Conservation (phyloP, 371 early-diverging fungal species). For the Mucor mucedo region DNA sequence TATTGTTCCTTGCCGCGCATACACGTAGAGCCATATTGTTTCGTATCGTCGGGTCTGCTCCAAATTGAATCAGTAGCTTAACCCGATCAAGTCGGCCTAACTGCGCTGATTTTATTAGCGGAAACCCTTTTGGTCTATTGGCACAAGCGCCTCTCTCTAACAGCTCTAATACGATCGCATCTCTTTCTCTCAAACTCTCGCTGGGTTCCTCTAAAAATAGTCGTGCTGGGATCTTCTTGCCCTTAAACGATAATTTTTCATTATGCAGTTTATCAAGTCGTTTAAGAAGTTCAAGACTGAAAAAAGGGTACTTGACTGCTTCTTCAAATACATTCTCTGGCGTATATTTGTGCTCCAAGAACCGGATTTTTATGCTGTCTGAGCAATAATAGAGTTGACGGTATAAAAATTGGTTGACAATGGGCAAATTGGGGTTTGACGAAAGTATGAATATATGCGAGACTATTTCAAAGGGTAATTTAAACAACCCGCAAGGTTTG, state of each 20-base stretch:
- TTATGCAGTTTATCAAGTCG: slow-evolving; percentile 28
- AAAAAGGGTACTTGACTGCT: slow-evolving; percentile 41
- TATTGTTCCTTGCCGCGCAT: slow-evolving; percentile 48
- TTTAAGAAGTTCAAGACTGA: slow-evolving; percentile 28
- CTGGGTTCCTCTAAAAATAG: slow-evolving; percentile 31
- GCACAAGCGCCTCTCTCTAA: slow-evolving; percentile 50
- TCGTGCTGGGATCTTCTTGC: slow-evolving; percentile 42
- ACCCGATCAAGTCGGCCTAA: slow-evolving; percentile 49
- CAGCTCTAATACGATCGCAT: slow-evolving; percentile 29
- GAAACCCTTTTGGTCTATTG: slow-evolving; percentile 56
- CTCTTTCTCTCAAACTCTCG: slow-evolving; percentile 9
- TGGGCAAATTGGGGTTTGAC: slow-evolving; percentile 39
- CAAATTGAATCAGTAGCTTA: slow-evolving; percentile 43
- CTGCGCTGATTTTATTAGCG: slow-evolving; percentile 57
- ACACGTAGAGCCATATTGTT: slow-evolving; percentile 55
- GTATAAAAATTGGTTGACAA: slow-evolving; percentile 29
- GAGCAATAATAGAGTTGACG: slow-evolving; percentile 33
- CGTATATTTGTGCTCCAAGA: slow-evolving; percentile 30
- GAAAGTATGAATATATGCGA: slow-evolving; percentile 45
- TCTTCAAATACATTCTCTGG: slow-evolving; percentile 26
- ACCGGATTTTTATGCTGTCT: slow-evolving; percentile 33
- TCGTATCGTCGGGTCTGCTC: slow-evolving; percentile 50
- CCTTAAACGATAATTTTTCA: slow-evolving; percentile 9
- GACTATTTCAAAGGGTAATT: slow-evolving; percentile 48
- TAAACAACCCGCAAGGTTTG: slow-evolving; percentile 14